Evolutionary conservation across 116 monocot genomes (phyloP).

Genomic region (Iris pallida): DNA sequence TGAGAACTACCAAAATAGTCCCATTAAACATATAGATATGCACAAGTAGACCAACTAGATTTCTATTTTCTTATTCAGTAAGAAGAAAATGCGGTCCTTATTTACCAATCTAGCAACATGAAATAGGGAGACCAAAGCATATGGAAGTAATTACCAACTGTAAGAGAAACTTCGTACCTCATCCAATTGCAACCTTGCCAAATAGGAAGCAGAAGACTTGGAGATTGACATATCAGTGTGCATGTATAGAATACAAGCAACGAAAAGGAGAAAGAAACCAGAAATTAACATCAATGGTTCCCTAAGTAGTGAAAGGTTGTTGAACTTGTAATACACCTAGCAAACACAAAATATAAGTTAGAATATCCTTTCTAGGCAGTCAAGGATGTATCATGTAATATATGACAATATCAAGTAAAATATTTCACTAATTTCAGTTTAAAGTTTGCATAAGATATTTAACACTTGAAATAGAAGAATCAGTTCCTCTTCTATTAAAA

Average conservation of each 20-base stretch:
- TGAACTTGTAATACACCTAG: constrained; percentile 88
- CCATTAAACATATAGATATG: too few species aligned
- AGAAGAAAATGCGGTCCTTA: not conserved
- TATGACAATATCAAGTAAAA: not conserved
- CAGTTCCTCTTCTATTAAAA: too few species aligned
- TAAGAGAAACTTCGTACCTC: constrained; percentile 50
- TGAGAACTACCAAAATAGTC: too few species aligned
- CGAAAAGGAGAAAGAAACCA: constrained; percentile 80
- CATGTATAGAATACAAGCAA: constrained; percentile 70
- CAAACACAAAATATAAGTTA: constrained; percentile 12
- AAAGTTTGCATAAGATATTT: too few species aligned
- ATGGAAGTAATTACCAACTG: not conserved
- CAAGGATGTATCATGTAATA: not conserved
- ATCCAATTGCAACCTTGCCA: constrained; percentile 82
- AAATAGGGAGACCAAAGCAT: not conserved
- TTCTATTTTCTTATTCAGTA: not conserved
- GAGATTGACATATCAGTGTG: constrained; percentile 87
- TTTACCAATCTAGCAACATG: constrained; percentile 1
- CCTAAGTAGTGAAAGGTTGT: constrained; percentile 63
- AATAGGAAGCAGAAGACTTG: constrained; percentile 84
- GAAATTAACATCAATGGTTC: constrained; percentile 82
- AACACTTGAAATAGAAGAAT: too few species aligned
- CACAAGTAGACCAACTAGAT: too few species aligned
- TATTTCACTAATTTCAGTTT: too few species aligned
- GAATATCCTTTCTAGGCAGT: not conserved